These are phyloP conservation scores for Lachnellula cervina DNA, from an alignment of 2,329 filamentous ascomycete genomes.

Conservation along the genomic window DNA sequence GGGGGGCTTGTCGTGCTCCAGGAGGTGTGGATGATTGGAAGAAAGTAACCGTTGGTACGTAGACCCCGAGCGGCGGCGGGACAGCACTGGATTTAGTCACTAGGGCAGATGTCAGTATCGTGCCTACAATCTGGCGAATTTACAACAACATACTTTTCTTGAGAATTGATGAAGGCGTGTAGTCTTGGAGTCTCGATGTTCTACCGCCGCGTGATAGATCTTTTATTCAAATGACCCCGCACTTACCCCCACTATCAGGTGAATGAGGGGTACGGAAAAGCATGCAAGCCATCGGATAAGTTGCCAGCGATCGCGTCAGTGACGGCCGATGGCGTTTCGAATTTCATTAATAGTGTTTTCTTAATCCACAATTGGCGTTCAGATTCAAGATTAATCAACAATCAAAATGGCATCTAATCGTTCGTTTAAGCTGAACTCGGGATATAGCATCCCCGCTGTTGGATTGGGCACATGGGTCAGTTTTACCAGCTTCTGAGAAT, in stretches of 20 bases:
- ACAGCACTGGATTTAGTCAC: not conserved
- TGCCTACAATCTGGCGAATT: not conserved
- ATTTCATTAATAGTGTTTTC: not conserved
- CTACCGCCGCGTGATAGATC: not conserved
- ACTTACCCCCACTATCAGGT: not conserved
- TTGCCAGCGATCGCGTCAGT: not conserved
- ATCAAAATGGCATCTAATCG: slow-evolving; percentile 32
- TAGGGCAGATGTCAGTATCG: not conserved
- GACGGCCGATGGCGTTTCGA: not conserved
- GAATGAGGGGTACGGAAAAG: not conserved
- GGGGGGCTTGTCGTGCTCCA: slow-evolving; percentile 24
- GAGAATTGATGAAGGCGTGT: not conserved
- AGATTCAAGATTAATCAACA: not conserved
- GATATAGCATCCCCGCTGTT: slow-evolving; percentile 36
- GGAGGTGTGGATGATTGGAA: slow-evolving; percentile 34
- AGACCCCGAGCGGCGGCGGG: slow-evolving; percentile 44
- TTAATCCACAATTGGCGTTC: not conserved
- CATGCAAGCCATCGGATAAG: not conserved
- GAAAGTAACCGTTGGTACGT: slow-evolving; percentile 56
- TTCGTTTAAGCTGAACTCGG: slow-evolving; percentile 37
- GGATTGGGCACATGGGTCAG: slow-evolving; percentile 37
- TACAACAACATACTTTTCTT: not conserved
- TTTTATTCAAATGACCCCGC: not conserved
- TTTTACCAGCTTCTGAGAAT: not conserved
- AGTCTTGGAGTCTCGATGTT: too few species aligned